Evolutionary conservation across 169 alveolate species (phyloP), one percentile per base, ranked within the genome.

Genomic region (Cryptosporidium bovis): DNA sequence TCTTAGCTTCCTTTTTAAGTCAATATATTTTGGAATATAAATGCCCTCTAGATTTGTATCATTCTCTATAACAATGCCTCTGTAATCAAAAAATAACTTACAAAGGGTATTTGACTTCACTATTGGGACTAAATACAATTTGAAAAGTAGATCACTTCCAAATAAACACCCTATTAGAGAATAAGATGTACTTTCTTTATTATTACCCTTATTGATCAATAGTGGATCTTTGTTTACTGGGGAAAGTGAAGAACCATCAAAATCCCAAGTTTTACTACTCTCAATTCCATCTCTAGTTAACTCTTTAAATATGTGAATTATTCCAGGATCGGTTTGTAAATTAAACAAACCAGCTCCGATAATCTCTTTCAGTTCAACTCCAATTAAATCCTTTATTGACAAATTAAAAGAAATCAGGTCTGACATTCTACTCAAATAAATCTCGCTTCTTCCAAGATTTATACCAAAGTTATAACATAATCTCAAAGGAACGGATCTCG

Each of bases 401-500:
- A n/a, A 36, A 29, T 77, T 64, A 48, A 77, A 62, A 15, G 87
- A 68, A 13, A 77, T 18, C 13, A 77, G 51, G 34, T 77, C 71
- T 8, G 44, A 77, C 15, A 77, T 62, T 13, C 64, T 58, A n/a
- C 65, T 36, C 71, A 77, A 46, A 40, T 46, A 60, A 18, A 44
- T 1, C 8, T 44, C 50, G 36, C 29, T 77, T 77, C 87, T 56
- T 2, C 71, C 71, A 10, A 77, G 64, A 6, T n/a, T 8, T 7
- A 40, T n/a, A 12, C 65, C 87, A 58, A 62, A 44, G 15, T 77
- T 77, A 15, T 77, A 60, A 27, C 87, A 77, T 20, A 77, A 36
- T 15, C 29, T 5, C 31, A 77, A 44, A 20, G 71, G 53, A 1
- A 56, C 33, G 64, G 77, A 60, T 27, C 87, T 62, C 20, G 58